Percentiles rank a stretch among this genome's conserved stretches.
Evolutionary conservation across 805 yeast genomes (phyloP).

Genomic region (Torulaspora franciscae): DNA sequence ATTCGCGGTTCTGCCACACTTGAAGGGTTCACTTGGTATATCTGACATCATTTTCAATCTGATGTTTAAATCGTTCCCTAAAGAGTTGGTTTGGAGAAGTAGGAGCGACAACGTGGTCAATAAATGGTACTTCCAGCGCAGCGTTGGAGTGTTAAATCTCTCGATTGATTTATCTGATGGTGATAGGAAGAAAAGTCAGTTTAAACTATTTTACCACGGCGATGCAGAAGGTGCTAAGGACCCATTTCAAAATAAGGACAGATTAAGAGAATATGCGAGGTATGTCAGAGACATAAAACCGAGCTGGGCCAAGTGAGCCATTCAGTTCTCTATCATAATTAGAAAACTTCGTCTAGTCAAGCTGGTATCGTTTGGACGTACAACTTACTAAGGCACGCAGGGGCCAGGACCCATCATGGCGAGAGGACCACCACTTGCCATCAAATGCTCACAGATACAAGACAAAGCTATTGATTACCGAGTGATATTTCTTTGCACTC

Average conservation of each 20-base stretch:
- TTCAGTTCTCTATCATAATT: background rate
- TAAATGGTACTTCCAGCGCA: constrained; percentile 95
- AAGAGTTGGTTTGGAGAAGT: constrained; percentile 87
- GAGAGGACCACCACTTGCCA: no score
- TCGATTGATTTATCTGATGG: constrained; percentile 37
- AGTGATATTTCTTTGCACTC: background rate
- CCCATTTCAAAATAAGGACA: constrained; percentile 14
- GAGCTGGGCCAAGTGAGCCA: constrained; percentile 29
- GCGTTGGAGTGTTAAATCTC: constrained; percentile 60
- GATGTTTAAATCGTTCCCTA: constrained; percentile 60
- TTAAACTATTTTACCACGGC: constrained; percentile 42
- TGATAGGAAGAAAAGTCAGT: constrained; percentile 29
- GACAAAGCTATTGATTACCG: background rate
- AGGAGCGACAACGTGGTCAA: constrained; percentile 83
- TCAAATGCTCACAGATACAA: no score
- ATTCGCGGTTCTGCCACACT: constrained; percentile 77
- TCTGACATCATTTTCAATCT: constrained; percentile 91
- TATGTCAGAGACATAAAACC: constrained; percentile 36
- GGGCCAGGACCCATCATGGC: no score
- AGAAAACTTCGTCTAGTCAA: background rate
- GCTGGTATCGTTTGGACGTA: constrained; percentile 20
- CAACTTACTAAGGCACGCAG: no score
- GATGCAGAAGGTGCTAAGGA: constrained; percentile 25
- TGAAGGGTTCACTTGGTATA: constrained; percentile 89
- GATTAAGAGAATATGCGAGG: constrained; percentile 26